These are phyloP conservation scores for Heterobasidion parviporum DNA, from an alignment of 1,284 basidiomycete species.

Conservation along the genomic window DNA sequence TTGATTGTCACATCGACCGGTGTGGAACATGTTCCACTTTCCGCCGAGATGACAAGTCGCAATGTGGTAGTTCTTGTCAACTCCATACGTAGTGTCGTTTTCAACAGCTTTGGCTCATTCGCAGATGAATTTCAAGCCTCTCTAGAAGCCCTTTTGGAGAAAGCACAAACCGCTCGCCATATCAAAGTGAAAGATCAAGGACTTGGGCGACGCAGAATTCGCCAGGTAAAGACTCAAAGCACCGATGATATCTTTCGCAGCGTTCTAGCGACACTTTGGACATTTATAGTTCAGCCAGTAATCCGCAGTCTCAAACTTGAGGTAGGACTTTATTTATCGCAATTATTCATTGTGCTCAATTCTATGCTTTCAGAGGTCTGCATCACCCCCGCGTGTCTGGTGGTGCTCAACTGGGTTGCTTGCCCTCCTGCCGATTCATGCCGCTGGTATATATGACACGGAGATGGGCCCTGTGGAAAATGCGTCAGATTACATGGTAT, in stretches of 20 bases:
- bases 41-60: background rate
- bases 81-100: background rate
- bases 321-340: background rate
- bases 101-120: background rate
- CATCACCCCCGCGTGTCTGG: conserved; percentile 8
- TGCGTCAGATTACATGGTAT: conserved; percentile 13
- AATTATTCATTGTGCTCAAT: background rate
- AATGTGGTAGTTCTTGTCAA: background rate
- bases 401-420: conserved; percentile 11
- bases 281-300: background rate
- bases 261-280: background rate
- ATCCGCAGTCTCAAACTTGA: background rate
- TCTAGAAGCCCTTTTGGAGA: too few relatives aligned
- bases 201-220: background rate
- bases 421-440: conserved; percentile 18
- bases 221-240: background rate
- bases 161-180: too few relatives aligned
- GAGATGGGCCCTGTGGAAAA: background rate
- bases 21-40: background rate
- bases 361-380: background rate
- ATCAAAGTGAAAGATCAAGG: too few relatives aligned
- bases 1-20: background rate
- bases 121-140: background rate
- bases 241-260: background rate
- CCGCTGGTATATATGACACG: conserved; percentile 12